Evolutionary conservation across 2,329 filamentous ascomycete species (phyloP).

Genomic region (Talaromyces funiculosus): DNA sequence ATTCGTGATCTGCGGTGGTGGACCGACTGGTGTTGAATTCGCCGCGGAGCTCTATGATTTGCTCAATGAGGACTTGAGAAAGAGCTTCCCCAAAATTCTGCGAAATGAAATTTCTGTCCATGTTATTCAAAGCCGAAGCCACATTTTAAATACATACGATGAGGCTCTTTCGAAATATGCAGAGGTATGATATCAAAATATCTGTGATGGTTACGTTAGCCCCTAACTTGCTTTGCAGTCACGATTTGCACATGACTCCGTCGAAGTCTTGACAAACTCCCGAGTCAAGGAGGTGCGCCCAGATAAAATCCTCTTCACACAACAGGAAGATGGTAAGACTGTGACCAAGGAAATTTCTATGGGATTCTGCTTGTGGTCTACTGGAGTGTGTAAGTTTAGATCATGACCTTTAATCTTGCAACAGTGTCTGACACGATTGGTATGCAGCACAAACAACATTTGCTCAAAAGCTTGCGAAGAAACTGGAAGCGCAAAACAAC

Average conservation of each 20-base stretch:
- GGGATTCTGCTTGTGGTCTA: constrained; percentile 97
- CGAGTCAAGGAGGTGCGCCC: constrained; percentile 80
- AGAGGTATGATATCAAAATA: constrained; percentile 47
- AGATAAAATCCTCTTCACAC: constrained; percentile 84
- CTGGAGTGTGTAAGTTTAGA: constrained; percentile 60
- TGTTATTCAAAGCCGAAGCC: constrained; percentile 86
- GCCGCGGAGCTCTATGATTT: constrained; percentile 94
- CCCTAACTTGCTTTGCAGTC: constrained; percentile 38
- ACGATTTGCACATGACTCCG: constrained; percentile 81
- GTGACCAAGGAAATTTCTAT: constrained; percentile 91
- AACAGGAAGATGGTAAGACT: constrained; percentile 68
- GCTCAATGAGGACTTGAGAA: constrained; percentile 84
- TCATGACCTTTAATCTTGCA: not conserved
- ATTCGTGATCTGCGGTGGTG: constrained; percentile 92
- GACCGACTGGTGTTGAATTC: constrained; percentile 95
- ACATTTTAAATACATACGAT: constrained; percentile 97
- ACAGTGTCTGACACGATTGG: not conserved
- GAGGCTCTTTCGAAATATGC: constrained; percentile 89
- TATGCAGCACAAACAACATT: constrained; percentile 66
- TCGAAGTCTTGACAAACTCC: constrained; percentile 87
- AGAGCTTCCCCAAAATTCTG: constrained; percentile 80
- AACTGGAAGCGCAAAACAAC: constrained; percentile 76
- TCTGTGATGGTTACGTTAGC: not conserved
- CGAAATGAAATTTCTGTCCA: constrained; percentile 97
- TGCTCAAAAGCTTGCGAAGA: constrained; percentile 67